Base-by-base conservation (phyloP, 1,284 basidiomycete species). In the Tilletia caries region DNA sequence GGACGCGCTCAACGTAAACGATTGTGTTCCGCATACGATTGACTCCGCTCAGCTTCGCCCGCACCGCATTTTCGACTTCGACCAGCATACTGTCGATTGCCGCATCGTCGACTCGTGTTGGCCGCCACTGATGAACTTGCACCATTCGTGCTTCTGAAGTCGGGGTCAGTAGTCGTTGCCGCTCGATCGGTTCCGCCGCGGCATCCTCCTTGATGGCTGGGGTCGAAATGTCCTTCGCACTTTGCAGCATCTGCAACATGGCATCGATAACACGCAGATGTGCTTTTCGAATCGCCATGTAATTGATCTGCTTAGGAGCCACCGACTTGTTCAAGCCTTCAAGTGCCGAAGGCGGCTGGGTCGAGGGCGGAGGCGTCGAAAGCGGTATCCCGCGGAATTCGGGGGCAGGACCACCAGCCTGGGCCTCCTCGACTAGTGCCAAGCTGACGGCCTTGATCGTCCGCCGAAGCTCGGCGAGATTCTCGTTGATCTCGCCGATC, bases 21-120 rank as follows among this genome's bases (percentile, higher is more conserved):
- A 99, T 96, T 29, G 94, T 98, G 83, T 97, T 98, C 85, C 96
- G 92, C 90, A 98, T 91, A 52, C 96, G 91, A 70, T 94, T 92
- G 64, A 98, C 92, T 72, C 91, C 93, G 84, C 95, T 95, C 73
- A 95, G 89, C 87, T 99, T 99, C 83, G 92, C 89, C 44, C 92
- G 88, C 87, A 96, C 91, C 44, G 95, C 88, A 44, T 91, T 88
- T 76, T 95, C 92, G 8, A 91, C 91, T 80, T 98, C 95, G 70
- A 90, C 88, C 67, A 91, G 88, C 37, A 99, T 87, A 75, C 92
- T 88, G 5, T 88, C 86, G 67, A 98, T 86, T 0, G 93, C 95
- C 0, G 89, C 86, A 80, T 98, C 96, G 70, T 93, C 75, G 27
- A 75, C 33, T 2, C 67, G 70, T 0, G 74, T 72, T 25, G 73